Evolutionary conservation across 2,329 filamentous ascomycete genomes (phyloP).

Genomic region (Ceratocystiopsis sp.): DNA sequence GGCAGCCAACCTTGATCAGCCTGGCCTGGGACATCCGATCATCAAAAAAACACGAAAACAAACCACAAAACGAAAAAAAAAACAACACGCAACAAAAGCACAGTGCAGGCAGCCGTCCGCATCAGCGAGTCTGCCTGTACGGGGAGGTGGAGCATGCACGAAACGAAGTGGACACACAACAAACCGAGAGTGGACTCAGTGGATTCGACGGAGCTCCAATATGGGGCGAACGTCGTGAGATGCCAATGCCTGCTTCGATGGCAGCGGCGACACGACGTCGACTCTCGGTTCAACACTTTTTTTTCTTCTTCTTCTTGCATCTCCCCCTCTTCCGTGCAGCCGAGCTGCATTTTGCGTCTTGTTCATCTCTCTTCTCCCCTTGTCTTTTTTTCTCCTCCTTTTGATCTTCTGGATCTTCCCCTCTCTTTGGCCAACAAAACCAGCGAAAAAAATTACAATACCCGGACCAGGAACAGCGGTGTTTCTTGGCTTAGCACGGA

Average conservation of each 20-base stretch:
- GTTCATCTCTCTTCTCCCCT: conserved; percentile 4
- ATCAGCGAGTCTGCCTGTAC: not conserved
- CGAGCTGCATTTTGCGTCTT: conserved; percentile 23
- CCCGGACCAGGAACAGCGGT: too few species aligned
- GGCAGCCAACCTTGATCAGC: conserved; percentile 19
- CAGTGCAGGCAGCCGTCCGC: conserved; percentile 6
- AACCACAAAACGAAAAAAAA: conserved; percentile 8
- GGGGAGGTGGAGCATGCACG: not conserved
- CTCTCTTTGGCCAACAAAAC: too few species aligned
- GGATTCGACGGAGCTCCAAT: too few species aligned
- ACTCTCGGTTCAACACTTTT: conserved; percentile 4
- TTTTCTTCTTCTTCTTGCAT: conserved; percentile 5
- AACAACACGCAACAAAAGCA: conserved; percentile 23
- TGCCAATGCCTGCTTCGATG: too few species aligned
- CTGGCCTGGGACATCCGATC: conserved; percentile 30
- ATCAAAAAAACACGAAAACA: conserved; percentile 1
- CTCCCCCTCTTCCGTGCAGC: conserved; percentile 14
- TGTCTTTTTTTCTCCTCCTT: conserved; percentile 11
- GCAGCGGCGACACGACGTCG: not conserved
- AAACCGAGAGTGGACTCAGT: too few species aligned
- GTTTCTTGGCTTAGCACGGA: too few species aligned
- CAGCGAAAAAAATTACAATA: too few species aligned
- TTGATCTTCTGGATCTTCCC: not conserved
- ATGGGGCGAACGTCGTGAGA: too few species aligned
- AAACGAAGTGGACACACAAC: too few species aligned